Evolutionary conservation across 2,329 filamentous ascomycete genomes (phyloP), one percentile per base, ranked within the genome.

Genomic region (Pseudogymnoascus sp.): DNA sequence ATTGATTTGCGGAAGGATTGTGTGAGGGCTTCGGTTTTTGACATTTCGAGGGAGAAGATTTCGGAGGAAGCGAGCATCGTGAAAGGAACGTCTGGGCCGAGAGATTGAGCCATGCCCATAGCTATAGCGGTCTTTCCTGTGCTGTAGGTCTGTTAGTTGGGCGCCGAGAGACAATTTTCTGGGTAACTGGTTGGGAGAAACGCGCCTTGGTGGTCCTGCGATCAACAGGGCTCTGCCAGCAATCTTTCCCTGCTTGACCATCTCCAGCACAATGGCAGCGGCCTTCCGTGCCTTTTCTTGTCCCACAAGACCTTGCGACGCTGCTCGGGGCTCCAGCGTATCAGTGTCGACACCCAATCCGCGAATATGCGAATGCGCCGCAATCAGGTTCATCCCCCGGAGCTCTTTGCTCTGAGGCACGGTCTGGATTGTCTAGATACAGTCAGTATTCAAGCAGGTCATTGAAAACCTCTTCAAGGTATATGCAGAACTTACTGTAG

Each of bases 1-100:
- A 99, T 99, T 42, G 92, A 97, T 76, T 97, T 97, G 72, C 95
- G 88, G 80, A 99, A 97, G n/a, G 95, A 93, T 77, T 99, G 95
- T 63, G 93, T 97, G 37, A 99, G 86, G 61, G 95, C 93, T 77
- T 99, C 95, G 39, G 95, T 99, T 81, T 99, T 99, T 71, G 92
- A 96, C 93, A 99, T 97, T 77, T 99, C 95, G 73, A 97, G 85
- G 26, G 93, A 97, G 80, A 97, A 99, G 72, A 99, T 97, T 76
- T 99, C 95, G 65, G 93, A 96, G 12, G 93, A 92, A 47, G 95
- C 91, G 67, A 97, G 87, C 78, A 92, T 93, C 21, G 95, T 99
- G 76, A 99, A 99, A 3, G 95, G 95, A 1, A 97, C 93, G 75
- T 99, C 95, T 60, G 92, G 78, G 54, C 93, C 95, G 62, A 99